Evolutionary conservation across 495 filamentous ascomycete genomes (phyloP).

Genomic region (Podospora comata): DNA sequence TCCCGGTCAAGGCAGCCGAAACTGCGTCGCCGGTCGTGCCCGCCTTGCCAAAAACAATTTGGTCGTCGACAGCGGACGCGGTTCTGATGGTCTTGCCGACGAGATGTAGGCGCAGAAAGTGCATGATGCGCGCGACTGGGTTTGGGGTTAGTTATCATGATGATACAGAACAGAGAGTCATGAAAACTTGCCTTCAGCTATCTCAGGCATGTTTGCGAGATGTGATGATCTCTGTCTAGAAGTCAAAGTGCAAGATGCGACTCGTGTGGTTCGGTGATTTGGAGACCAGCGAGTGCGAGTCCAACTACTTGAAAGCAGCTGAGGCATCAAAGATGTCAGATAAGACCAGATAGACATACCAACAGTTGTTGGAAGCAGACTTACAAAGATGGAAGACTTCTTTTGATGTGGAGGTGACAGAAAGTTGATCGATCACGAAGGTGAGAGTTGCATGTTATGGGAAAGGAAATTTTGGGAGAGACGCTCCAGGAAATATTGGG

Average conservation of each 20-base stretch:
- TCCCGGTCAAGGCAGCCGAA: constrained; percentile 67
- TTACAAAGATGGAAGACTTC: neutral
- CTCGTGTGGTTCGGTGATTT: neutral
- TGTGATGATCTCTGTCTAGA: neutral
- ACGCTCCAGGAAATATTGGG: neutral
- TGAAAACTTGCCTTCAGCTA: constrained; percentile 59
- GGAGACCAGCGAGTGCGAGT: too few species aligned
- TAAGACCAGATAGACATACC: neutral
- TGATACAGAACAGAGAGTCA: neutral
- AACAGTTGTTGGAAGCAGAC: too few species aligned
- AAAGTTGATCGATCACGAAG: neutral
- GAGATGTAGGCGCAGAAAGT: constrained; percentile 74
- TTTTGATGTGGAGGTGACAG: neutral
- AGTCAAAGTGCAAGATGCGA: too few species aligned
- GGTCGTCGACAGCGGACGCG: constrained; percentile 70
- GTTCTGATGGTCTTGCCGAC: constrained; percentile 75
- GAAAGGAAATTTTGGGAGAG: neutral
- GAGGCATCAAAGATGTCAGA: too few species aligned
- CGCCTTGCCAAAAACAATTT: constrained; percentile 81
- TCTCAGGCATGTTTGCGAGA: constrained; percentile 63
- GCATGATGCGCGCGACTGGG: constrained; percentile 75
- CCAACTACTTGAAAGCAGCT: too few species aligned
- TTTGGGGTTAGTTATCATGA: constrained; percentile 11
- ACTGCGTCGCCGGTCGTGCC: constrained; percentile 73
- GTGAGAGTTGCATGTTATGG: neutral